Percentiles rank a stretch among this genome's conserved stretches.
phyloP scores from a whole-genome alignment of 805 yeast genomes.

The Tetrapisispora nanseiensis region DNA sequence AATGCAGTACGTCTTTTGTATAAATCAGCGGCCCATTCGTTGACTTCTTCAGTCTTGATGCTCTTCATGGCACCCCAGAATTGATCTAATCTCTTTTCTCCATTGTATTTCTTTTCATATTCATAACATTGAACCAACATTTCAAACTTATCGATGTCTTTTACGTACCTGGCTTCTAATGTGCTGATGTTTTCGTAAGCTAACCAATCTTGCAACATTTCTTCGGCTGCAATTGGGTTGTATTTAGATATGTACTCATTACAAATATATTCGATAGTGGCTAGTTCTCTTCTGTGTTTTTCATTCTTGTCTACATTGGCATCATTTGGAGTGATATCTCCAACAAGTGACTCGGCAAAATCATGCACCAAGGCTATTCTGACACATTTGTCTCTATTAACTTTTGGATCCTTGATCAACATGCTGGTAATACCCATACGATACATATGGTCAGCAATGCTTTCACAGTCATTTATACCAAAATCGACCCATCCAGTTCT shows the following conservation, averaged over 20 bases:
- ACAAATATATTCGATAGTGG: conserved; percentile 58
- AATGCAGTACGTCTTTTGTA: conserved; percentile 4
- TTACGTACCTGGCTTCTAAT: conserved; percentile 79
- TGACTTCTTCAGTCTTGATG: conserved; percentile 65
- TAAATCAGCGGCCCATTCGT: conserved; percentile 55
- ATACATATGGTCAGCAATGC: conserved; percentile 92
- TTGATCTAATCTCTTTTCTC: conserved; percentile 51
- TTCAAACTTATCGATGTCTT: conserved; percentile 89
- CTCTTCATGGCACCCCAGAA: conserved; percentile 53
- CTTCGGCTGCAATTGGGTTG: conserved; percentile 50
- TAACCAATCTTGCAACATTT: conserved; percentile 64
- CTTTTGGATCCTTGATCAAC: conserved; percentile 43
- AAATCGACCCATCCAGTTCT: conserved; percentile 94
- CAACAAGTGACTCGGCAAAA: conserved; percentile 88
- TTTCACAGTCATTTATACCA: conserved; percentile 36
- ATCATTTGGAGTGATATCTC: conserved; percentile 86
- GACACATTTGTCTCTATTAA: conserved; percentile 61
- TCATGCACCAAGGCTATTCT: conserved; percentile 88
- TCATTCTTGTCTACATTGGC: conserved; percentile 56
- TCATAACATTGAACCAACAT: conserved; percentile 74
- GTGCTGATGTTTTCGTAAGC: conserved; percentile 82
- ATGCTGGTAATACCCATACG: conserved; percentile 79
- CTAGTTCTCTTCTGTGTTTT: conserved; percentile 73
- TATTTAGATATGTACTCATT: conserved; percentile 52
- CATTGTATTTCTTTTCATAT: conserved; percentile 61